These are phyloP conservation scores for Aspergillus ruber DNA, from an alignment of 2,329 filamentous ascomycete genomes.

Conservation along the genomic window DNA sequence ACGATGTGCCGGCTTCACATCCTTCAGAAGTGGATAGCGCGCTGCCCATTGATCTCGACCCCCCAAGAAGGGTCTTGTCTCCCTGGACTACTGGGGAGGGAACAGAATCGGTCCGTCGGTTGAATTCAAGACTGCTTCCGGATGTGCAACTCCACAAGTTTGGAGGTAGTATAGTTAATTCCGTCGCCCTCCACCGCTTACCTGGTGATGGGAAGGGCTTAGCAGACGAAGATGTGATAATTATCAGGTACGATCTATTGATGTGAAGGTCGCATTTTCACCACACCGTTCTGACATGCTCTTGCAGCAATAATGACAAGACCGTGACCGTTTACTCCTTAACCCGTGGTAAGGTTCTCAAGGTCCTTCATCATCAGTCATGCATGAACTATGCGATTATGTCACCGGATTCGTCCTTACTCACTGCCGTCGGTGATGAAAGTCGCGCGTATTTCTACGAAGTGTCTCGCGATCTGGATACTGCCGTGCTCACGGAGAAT, in stretches of 20 bases:
- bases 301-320: slow-evolving; percentile 82
- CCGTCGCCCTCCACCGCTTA: slow-evolving; percentile 57
- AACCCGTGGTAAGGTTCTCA: slow-evolving; percentile 59
- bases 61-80: slow-evolving; percentile 17
- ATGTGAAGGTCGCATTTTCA: slow-evolving; percentile 36
- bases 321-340: slow-evolving; percentile 80
- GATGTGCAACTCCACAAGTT: slow-evolving; percentile 53
- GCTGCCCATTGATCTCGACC: slow-evolving; percentile 47
- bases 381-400: slow-evolving; percentile 92
- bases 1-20: slow-evolving; percentile 30
- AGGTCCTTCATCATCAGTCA: slow-evolving; percentile 68
- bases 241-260: slow-evolving; percentile 37
- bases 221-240: slow-evolving; percentile 51
- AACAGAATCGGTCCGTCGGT: slow-evolving; percentile 10
- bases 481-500: slow-evolving; percentile 19
- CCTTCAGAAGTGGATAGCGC: slow-evolving; percentile 50
- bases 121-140: slow-evolving; percentile 22
- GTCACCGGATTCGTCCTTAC: slow-evolving; percentile 74
- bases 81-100: slow-evolving; percentile 18
- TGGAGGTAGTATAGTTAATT: slow-evolving; percentile 60
- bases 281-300: slow-evolving; percentile 47
- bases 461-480: slow-evolving; percentile 27
- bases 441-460: slow-evolving; percentile 79
- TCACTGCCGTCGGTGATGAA: slow-evolving; percentile 82
- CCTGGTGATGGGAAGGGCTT: slow-evolving; percentile 35